phyloP scores from a whole-genome alignment of 2,329 filamentous ascomycete species.

The Monilinia vaccinii-corymbosi region DNA sequence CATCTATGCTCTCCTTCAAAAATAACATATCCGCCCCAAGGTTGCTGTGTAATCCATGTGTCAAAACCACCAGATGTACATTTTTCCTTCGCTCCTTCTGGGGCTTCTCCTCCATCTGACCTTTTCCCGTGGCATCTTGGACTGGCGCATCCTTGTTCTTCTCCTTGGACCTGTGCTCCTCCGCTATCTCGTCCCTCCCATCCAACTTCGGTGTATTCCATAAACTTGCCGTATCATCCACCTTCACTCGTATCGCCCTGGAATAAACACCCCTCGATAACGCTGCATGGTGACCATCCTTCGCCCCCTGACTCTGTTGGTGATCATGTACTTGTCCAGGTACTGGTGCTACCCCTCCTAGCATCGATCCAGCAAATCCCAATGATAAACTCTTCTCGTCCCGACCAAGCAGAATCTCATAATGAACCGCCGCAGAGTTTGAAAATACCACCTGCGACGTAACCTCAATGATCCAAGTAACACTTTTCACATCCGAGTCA shows the following conservation, averaged over 20 bases:
- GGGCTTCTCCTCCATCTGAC: slow-evolving; percentile 15
- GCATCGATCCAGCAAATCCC: slow-evolving; percentile 32
- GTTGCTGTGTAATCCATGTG: slow-evolving; percentile 93
- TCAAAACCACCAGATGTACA: slow-evolving; percentile 83
- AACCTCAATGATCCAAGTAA: slow-evolving; percentile 86
- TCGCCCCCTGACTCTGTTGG: slow-evolving; percentile 51
- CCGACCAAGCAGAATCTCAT: slow-evolving; percentile 75
- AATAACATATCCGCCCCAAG: slow-evolving; percentile 94
- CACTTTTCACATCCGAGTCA: slow-evolving; percentile 42
- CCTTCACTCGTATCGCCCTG: slow-evolving; percentile 63
- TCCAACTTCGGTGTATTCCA: slow-evolving; percentile 91
- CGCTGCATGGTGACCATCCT: slow-evolving; percentile 49
- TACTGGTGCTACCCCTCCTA: slow-evolving; percentile 34
- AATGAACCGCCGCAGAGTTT: slow-evolving; percentile 74
- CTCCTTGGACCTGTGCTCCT: slow-evolving; percentile 20
- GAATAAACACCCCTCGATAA: slow-evolving; percentile 76
- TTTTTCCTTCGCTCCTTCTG: slow-evolving; percentile 56
- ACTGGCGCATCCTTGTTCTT: slow-evolving; percentile 19
- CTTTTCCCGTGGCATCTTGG: slow-evolving; percentile 19
- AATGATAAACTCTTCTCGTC: slow-evolving; percentile 76
- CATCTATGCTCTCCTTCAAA: slow-evolving; percentile 94
- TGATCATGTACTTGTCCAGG: slow-evolving; percentile 71
- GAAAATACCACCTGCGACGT: slow-evolving; percentile 93
- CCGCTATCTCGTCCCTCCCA: slow-evolving; percentile 39
- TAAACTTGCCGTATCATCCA: slow-evolving; percentile 80